Percentiles rank a stretch among this genome's conserved stretches.
phyloP scores from a whole-genome alignment of 345 rosid genomes.

The Trapa bicornis region DNA sequence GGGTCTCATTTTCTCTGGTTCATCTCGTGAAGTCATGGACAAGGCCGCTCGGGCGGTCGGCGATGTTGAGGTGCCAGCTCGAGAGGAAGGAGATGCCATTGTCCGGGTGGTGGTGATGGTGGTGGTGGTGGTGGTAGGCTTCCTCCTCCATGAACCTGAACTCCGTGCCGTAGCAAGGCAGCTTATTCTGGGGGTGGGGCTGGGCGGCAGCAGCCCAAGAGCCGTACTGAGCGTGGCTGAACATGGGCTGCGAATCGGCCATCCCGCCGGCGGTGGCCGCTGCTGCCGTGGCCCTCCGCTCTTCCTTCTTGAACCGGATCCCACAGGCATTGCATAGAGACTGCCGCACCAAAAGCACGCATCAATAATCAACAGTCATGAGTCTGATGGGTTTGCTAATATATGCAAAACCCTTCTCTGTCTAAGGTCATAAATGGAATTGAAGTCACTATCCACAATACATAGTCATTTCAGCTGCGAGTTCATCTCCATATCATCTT shows the following conservation, averaged over 20 bases:
- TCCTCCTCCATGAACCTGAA: conserved; percentile 17
- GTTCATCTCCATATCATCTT: no score
- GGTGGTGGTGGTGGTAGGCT: conserved; percentile 18
- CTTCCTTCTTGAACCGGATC: conserved; percentile 50
- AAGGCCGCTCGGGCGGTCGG: conserved; percentile 67
- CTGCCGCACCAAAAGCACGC: conserved; percentile 10
- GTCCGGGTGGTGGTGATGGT: conserved; percentile 16
- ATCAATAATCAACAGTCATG: no score
- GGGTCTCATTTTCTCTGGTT: neutral
- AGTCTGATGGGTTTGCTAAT: no score
- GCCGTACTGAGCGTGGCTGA: conserved; percentile 4
- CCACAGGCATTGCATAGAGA: conserved; percentile 51
- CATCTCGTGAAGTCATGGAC: conserved; percentile 80
- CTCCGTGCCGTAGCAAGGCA: conserved; percentile 13
- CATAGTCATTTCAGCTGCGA: no score
- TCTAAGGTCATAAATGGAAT: no score
- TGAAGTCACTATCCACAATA: no score
- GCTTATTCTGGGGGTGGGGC: conserved; percentile 9
- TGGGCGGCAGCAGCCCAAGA: conserved; percentile 7
- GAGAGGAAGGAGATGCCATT: conserved; percentile 59
- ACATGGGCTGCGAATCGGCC: conserved; percentile 10
- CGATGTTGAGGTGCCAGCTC: conserved; percentile 67
- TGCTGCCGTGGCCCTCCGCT: conserved; percentile 37
- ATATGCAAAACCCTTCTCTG: no score
- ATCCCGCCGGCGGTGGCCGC: conserved; percentile 3